Base-by-base conservation (phyloP, 2,329 filamentous ascomycete genomes). In the Rugonectria rugulosa region DNA sequence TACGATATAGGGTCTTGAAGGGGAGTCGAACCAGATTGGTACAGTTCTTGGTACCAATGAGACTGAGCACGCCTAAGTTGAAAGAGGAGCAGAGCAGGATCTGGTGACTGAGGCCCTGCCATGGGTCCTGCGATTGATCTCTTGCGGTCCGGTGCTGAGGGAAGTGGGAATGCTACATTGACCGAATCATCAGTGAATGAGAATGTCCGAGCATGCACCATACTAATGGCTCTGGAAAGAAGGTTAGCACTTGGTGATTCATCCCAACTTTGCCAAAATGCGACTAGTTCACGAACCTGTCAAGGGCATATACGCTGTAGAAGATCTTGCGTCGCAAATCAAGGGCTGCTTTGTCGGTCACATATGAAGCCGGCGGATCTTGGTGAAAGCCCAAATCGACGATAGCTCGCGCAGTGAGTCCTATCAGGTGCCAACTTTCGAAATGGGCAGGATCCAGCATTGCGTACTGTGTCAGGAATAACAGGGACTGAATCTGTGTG, bases 351-450 rank as follows among this genome's bases (percentile, higher is more conserved):
- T 87, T 88, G 53, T 91, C 86, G 10, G 88, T 82, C 23, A 86
- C 77, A 14, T 89, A 82, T 59, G 89, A 87, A 53, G 84, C 81
- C 1, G 90, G 88, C 3, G 92, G 92, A 64, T 98, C 94, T 74
- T 97, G 94, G 72, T 98, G 95, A 54, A 96, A 87, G 7, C 95
- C 95, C 24, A 97, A 77, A 75, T 99, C 95, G 19, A 97, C 84
- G 68, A 94, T 87, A 6, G 92, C 91, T 54, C 94, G 86, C 34
- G 91, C 91, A 6, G 94, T 93, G 70, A 95, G 93, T 6, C 94
- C 95, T 52, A 97, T 90, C 59, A 97, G 76, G 61, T 95, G 93
- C 93, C 95, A 98, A 66, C 89, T 92, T 68, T 97, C 92, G 68
- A 97, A 97, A 69, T 96, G 92, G 36, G 88, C 85, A 2, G 94